Conservation (phyloP, 2,329 filamentous ascomycete species). For the Ophiosphaerella narmari region DNA sequence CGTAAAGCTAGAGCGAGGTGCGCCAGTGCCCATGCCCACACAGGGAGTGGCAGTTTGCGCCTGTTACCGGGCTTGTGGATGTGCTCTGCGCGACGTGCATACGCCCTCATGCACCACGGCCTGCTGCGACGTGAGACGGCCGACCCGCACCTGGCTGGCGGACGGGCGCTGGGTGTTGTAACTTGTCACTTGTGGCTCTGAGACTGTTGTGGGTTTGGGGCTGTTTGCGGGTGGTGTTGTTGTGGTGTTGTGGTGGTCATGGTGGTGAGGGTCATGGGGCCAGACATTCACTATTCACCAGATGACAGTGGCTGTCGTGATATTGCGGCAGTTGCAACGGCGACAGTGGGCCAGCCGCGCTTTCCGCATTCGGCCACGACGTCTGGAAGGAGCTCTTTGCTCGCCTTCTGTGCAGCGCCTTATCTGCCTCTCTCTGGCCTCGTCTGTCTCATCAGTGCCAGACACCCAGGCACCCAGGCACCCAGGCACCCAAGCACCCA, state of each 20-base stretch:
- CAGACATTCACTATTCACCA: background rate
- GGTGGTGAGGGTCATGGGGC: too few relatives aligned
- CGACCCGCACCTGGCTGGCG: constrained; percentile 27
- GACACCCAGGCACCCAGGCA: too few relatives aligned
- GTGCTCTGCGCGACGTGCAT: constrained; percentile 27
- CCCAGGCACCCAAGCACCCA: background rate
- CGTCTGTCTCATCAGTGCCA: background rate
- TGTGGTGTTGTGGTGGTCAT: too few relatives aligned
- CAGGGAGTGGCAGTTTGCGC: background rate
- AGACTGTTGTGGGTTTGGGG: constrained; percentile 8
- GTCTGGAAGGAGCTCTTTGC: background rate
- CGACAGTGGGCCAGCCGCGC: constrained; percentile 4
- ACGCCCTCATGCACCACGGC: constrained; percentile 28
- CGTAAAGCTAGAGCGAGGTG: constrained; percentile 2
- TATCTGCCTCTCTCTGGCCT: background rate
- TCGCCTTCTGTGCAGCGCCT: background rate
- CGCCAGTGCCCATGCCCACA: too few relatives aligned
- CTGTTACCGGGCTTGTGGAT: constrained; percentile 32
- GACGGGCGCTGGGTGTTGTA: constrained; percentile 13
- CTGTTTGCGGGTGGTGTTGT: constrained; percentile 3
- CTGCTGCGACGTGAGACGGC: constrained; percentile 29
- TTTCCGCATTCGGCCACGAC: constrained; percentile 23
- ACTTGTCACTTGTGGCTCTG: constrained; percentile 24
- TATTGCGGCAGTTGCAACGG: constrained; percentile 10
- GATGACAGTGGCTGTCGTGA: background rate